Evolutionary conservation across 2,329 filamentous ascomycete species (phyloP), one percentile per base, ranked within the genome.

Genomic region (Fusarium agapanthi): DNA sequence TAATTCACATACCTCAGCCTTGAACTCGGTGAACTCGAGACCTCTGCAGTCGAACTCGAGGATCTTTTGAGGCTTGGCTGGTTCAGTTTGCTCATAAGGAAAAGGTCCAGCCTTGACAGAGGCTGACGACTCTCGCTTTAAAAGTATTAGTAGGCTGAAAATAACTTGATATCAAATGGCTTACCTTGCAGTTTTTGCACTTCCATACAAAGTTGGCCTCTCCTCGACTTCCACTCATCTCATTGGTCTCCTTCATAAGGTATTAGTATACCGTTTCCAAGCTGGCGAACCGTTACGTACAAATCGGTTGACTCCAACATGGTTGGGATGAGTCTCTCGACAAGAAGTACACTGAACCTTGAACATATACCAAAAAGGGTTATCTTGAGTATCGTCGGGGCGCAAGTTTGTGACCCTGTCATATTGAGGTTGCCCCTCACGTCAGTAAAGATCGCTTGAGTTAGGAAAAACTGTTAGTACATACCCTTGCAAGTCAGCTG

Each of bases 161-260:
- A 4, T 14, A 57, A 57, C 10, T 13, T 24, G 30, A 28, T 3
- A 11, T 12, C 11, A 35, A 4, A 10, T 9, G 15, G 16, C 18
- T 35, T 75, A 96, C 95, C 89, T 96, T 97, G 91, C 96, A 99
- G 80, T 96, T 95, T 84, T 97, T 97, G 88, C 96, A 99, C 82
- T 91, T 95, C 95, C 96, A 99, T n/a, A 99, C 96, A 83, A 99
- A 99, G 83, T 98, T 98, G 69, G 96, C 96, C 83, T 98, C 95
- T 73, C 96, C 96, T 78, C 94, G 90, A 81, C 95, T 98, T 40
- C 95, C 95, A 72, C 94, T 96, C 81, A 98, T 91, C 73, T 98
- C 95, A 80, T 97, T 95, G 78, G 87, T 88, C 80, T 98, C 95
- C 94, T 97, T 71, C 7, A 58, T 4, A 9, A 43, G 22, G 37